Percentiles rank a stretch among this genome's conserved stretches.
These are phyloP conservation scores for Calonectria hawksworthii DNA, from an alignment of 2,329 filamentous ascomycete species.

Conservation along the genomic window DNA sequence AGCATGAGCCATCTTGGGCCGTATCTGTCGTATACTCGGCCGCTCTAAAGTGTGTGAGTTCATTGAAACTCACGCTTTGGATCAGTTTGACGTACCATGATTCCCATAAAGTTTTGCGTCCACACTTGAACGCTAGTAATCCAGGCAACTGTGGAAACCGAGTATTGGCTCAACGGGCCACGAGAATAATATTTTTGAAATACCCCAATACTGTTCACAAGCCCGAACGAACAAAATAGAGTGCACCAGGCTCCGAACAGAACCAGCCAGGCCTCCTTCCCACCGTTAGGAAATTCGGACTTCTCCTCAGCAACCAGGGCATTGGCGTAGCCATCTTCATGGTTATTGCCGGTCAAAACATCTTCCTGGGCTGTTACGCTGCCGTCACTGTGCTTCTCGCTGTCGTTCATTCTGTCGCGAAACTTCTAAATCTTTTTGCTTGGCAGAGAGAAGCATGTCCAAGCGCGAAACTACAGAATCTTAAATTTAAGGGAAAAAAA, in stretches of 20 bases:
- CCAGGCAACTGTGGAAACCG: conserved; percentile 71
- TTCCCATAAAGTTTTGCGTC: conserved; percentile 61
- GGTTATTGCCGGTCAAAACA: neutral
- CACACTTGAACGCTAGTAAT: conserved; percentile 70
- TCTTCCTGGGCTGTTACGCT: neutral
- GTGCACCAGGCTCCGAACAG: conserved; percentile 57
- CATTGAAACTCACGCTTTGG: neutral
- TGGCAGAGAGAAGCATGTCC: neutral
- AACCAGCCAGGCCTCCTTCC: conserved; percentile 54
- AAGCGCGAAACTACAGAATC: neutral
- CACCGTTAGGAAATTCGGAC: conserved; percentile 38
- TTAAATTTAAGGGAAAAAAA: neutral
- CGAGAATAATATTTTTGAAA: conserved; percentile 72
- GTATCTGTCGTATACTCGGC: conserved; percentile 72
- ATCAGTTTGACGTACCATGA: conserved; percentile 50
- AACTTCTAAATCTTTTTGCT: neutral
- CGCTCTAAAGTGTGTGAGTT: conserved; percentile 49
- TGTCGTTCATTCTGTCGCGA: neutral
- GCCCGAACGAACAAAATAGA: conserved; percentile 58
- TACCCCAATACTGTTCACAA: conserved; percentile 62
- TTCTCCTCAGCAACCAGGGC: neutral
- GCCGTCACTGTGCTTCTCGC: neutral
- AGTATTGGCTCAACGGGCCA: conserved; percentile 61
- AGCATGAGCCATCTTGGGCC: conserved; percentile 71
- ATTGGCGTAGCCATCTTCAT: neutral